Evolutionary conservation across 2,329 filamentous ascomycete species (phyloP).

Genomic region (Aspergillus tubingensis): DNA sequence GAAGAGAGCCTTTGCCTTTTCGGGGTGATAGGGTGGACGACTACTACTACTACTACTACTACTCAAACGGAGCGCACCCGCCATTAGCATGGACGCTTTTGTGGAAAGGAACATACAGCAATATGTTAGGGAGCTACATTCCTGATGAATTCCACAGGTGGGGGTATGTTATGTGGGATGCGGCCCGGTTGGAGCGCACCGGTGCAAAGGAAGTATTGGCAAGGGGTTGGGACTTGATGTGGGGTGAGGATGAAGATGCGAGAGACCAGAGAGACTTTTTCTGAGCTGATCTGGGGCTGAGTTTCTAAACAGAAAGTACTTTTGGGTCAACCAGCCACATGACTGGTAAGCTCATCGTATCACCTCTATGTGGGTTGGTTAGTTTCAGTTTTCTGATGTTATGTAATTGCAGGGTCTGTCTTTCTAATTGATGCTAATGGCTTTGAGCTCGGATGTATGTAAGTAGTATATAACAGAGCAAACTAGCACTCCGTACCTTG

Average conservation of each 20-base stretch:
- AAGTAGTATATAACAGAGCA: conserved; percentile 24
- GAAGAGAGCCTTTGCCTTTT: conserved; percentile 10
- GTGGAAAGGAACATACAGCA: conserved; percentile 14
- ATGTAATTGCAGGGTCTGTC: no score
- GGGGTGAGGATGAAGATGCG: no score
- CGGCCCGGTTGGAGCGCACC: conserved; percentile 13
- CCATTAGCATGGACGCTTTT: conserved; percentile 15
- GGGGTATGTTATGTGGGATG: conserved; percentile 29
- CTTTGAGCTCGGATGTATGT: no score
- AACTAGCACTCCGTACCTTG: no score
- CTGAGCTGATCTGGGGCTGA: no score
- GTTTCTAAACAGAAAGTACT: no score
- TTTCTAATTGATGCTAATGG: no score
- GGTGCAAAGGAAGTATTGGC: conserved; percentile 6
- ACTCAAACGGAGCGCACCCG: background rate
- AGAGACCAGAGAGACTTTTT: no score
- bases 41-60: background rate
- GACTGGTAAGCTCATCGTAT: no score
- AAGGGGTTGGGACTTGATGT: background rate
- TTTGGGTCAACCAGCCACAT: no score
- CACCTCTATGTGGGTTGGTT: no score
- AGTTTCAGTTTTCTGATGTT: no score
- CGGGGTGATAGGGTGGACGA: background rate
- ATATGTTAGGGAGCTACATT: background rate
- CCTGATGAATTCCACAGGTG: background rate